These are phyloP conservation scores for Fusarium chuoi DNA, from an alignment of 2,329 filamentous ascomycete species.

Conservation along the genomic window DNA sequence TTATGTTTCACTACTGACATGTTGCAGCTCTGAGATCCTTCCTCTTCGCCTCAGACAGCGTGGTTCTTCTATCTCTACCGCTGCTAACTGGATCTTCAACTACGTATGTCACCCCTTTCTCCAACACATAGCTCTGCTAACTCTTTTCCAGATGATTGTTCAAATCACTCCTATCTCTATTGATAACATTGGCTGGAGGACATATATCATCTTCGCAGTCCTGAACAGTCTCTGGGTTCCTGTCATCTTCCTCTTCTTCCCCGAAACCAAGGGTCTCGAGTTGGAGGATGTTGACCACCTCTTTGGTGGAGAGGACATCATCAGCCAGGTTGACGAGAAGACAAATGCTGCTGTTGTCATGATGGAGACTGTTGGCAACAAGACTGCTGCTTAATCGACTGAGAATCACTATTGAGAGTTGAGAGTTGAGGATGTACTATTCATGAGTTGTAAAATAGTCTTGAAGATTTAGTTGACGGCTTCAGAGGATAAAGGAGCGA, in stretches of 20 bases:
- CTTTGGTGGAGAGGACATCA: conserved; percentile 25
- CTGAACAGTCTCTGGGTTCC: conserved; percentile 44
- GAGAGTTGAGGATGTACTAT: neutral
- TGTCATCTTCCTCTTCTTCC: conserved; percentile 57
- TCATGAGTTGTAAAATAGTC: neutral
- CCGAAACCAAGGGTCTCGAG: conserved; percentile 58
- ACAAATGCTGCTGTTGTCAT: conserved; percentile 3
- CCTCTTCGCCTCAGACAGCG: conserved; percentile 46
- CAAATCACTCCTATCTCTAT: conserved; percentile 38
- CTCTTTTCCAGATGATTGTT: conserved; percentile 8
- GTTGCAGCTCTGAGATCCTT: conserved; percentile 46
- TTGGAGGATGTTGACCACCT: conserved; percentile 59
- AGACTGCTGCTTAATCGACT: neutral
- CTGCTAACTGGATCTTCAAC: conserved; percentile 50
- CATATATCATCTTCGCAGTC: conserved; percentile 62
- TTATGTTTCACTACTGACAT: neutral
- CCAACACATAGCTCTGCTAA: neutral
- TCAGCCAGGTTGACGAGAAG: conserved; percentile 28
- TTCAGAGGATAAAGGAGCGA: neutral
- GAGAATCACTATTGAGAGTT: neutral
- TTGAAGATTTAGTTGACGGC: neutral
- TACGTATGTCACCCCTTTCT: conserved; percentile 37
- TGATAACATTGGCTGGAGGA: conserved; percentile 58
- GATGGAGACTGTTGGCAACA: conserved; percentile 12
- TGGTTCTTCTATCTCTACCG: conserved; percentile 49